These are phyloP conservation scores for Lithohypha guttulata DNA, from an alignment of 2,329 filamentous ascomycete genomes.

Conservation along the genomic window DNA sequence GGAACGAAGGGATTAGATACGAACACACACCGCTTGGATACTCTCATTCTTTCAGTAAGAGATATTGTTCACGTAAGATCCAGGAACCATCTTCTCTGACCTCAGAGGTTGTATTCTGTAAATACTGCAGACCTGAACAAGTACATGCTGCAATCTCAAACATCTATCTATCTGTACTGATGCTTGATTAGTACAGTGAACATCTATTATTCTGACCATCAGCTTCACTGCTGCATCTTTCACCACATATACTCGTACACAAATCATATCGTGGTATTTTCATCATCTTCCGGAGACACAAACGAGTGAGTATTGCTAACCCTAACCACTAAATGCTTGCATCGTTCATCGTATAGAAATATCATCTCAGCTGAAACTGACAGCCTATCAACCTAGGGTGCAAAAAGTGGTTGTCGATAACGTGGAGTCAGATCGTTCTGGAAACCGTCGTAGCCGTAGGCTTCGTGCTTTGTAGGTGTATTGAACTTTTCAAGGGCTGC, in stretches of 20 bases:
- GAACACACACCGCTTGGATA: no score
- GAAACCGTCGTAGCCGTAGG: neutral
- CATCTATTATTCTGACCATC: no score
- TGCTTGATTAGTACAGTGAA: neutral
- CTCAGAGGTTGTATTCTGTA: no score
- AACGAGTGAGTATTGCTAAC: slow-evolving; percentile 7
- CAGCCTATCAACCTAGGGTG: slow-evolving; percentile 1
- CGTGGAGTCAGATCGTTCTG: no score
- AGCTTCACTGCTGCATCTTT: slow-evolving; percentile 2
- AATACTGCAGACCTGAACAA: no score
- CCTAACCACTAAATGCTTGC: neutral
- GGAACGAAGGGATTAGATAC: no score
- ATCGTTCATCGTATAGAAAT: neutral
- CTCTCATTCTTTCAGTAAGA: no score
- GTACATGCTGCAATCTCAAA: neutral
- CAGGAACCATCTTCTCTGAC: no score
- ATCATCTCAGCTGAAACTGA: neutral
- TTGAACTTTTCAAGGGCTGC: slow-evolving; percentile 3
- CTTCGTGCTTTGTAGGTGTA: neutral
- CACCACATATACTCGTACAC: slow-evolving; percentile 5
- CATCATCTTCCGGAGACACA: slow-evolving; percentile 2
- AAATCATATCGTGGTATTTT: slow-evolving; percentile 6
- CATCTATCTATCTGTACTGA: neutral
- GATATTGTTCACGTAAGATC: no score
- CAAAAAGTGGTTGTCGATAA: slow-evolving; percentile 8